Conservation (phyloP, 2,329 filamentous ascomycete species). For the Ophiostoma tasmaniense region DNA sequence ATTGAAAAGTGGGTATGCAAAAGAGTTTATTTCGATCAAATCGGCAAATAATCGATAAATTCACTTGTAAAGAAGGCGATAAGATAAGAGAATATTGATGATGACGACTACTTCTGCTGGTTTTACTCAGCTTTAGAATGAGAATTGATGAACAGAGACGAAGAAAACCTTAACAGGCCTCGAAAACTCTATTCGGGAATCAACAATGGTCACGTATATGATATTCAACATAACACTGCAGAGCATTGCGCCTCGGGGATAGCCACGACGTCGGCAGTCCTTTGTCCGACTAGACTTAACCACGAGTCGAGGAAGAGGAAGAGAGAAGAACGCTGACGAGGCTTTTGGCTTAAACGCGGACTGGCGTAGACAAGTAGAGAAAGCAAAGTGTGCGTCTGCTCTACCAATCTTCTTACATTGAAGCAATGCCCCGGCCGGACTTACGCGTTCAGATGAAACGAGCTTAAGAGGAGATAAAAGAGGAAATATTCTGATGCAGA, state of each 20-base stretch:
- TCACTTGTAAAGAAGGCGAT: neutral
- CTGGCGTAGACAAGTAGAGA: neutral
- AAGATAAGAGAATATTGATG: neutral
- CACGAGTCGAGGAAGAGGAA: neutral
- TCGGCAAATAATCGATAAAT: neutral
- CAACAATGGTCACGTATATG: no score
- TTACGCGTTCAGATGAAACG: no score
- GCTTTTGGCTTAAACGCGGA: neutral
- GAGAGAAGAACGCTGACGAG: neutral
- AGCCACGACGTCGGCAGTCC: neutral
- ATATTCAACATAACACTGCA: no score
- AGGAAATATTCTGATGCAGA: no score
- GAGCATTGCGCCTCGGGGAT: neutral
- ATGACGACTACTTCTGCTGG: neutral
- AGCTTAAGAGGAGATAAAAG: no score
- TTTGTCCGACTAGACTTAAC: neutral
- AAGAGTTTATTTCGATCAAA: neutral
- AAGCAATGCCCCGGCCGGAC: no score
- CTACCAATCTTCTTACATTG: no score
- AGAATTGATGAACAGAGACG: no score
- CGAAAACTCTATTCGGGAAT: no score
- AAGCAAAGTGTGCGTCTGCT: no score
- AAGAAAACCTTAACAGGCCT: no score
- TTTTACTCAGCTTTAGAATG: no score
- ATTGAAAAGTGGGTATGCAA: neutral